Base-by-base conservation (phyloP, 805 yeast species). In the Yamadazyma kitorensis region DNA sequence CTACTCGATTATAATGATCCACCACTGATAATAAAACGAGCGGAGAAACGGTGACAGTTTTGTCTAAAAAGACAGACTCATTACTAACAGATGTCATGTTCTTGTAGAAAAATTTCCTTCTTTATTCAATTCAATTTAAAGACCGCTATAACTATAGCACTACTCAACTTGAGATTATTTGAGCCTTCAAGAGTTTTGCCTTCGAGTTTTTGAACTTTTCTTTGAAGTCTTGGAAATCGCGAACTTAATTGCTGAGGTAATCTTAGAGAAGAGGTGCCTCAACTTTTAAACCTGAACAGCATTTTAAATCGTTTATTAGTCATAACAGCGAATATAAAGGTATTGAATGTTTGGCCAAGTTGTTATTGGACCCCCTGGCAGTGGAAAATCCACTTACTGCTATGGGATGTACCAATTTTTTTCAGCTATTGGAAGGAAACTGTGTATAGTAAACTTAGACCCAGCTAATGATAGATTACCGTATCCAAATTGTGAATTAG, bases 331-430 rank as follows among this genome's bases (percentile, higher is more conserved):
- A n/a, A n/a, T n/a, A n/a, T n/a, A n/a, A n/a, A n/a, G n/a, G n/a
- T n/a, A n/a, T n/a, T n/a, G n/a, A n/a, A 68, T 68, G 73, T 85
- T 85, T 58, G 96, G 95, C 3, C 96, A 93, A 61, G 76, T 93
- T 7, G 89, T 91, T 7, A 87, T 93, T 24, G 99, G 99, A 0
- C 98, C 98, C 0, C 99, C 99, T 0, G 99, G 98, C 1, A 75
- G 95, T 0, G 99, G 99, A 1, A 93, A 93, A 53, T 86, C 96
- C 0, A 94, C 98, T 0, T 93, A 86, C 55, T 89, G 97, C 57
- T 70, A 80, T 55, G 99, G 98, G 27, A 79, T 91, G 79, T 75
- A 75, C 44, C 98, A 93, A 64, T 93, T 93, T 58, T 72, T 91
- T 49, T 82, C 85, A 40, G 96, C 98, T 2, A 88, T 94, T 33